Evolutionary conservation across 768 basidiomycete species (phyloP).

Genomic region (Phanerochaete sordida): DNA sequence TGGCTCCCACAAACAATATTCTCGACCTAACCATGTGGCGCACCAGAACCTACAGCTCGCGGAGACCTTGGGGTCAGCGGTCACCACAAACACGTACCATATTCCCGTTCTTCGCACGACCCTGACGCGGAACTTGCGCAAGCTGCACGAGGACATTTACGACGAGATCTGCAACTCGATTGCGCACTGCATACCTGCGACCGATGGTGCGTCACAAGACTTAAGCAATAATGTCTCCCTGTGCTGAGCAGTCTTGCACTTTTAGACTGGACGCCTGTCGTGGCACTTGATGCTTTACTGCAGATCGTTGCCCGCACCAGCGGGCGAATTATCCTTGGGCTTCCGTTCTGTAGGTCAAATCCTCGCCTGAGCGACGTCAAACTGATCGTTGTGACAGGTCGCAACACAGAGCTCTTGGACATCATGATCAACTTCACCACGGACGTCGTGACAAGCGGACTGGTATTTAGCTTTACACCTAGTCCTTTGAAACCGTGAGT

Average conservation of each 20-base stretch:
- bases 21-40: no score
- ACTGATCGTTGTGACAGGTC: conserved; percentile 28
- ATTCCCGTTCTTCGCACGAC: background rate
- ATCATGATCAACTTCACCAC: conserved; percentile 30
- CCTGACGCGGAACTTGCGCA: conserved; percentile 4
- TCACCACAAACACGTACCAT: background rate
- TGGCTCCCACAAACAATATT: no score
- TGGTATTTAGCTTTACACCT: conserved; percentile 29
- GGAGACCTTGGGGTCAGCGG: background rate
- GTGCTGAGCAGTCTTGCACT: no score
- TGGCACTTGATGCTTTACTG: conserved; percentile 14
- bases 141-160: conserved; percentile 14
- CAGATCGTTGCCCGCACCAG: conserved; percentile 37
- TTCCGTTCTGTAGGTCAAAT: conserved; percentile 40
- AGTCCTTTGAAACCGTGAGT: conserved; percentile 29
- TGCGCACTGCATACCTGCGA: conserved; percentile 11
- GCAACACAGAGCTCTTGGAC: conserved; percentile 33
- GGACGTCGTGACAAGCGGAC: conserved; percentile 20
- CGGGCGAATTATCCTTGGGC: conserved; percentile 47
- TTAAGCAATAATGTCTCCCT: background rate
- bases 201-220: conserved; percentile 2
- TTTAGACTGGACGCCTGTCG: conserved; percentile 8
- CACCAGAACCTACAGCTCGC: background rate
- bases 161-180: conserved; percentile 19
- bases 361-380: background rate